A percentile compares a stretch with the other conserved stretches of the same genome.
Evolutionary conservation across 2,329 filamentous ascomycete genomes (phyloP).

Genomic region (Juglanconis sp.): DNA sequence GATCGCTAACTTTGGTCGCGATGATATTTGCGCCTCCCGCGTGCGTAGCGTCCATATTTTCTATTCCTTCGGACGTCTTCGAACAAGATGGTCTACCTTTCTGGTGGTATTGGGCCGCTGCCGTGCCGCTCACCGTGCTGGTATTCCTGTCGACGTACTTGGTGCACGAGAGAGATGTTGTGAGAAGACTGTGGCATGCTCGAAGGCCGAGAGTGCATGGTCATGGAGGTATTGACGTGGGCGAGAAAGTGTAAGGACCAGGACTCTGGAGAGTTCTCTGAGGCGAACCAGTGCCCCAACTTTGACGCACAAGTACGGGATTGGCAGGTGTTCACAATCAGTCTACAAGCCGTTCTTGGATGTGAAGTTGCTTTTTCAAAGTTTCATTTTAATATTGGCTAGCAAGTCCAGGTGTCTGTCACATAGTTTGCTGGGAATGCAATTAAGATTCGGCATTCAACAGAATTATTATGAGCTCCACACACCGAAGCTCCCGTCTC

Average conservation of each 20-base stretch:
- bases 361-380: too few species aligned
- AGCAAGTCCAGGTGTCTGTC: too few species aligned
- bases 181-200: conserved; percentile 3
- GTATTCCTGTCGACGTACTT: conserved; percentile 11
- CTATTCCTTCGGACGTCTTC: conserved; percentile 2
- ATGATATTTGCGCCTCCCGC: conserved; percentile 9
- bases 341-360: too few species aligned
- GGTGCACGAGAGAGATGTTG: conserved; percentile 9
- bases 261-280: too few species aligned
- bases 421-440: too few species aligned
- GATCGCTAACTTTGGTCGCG: not conserved
- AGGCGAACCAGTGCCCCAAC: too few species aligned
- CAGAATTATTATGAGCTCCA: not conserved
- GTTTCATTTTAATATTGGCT: too few species aligned
- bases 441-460: not conserved
- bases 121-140: conserved; percentile 5
- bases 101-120: conserved; percentile 10
- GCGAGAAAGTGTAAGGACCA: too few species aligned
- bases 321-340: too few species aligned
- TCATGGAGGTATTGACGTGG: not conserved
- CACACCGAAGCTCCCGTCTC: not conserved
- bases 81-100: not conserved
- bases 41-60: conserved; percentile 11
- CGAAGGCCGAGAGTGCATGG: not conserved
- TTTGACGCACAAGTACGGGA: too few species aligned